A percentile compares a stretch with the other conserved stretches of the same genome.
Conservation (phyloP, 2,329 filamentous ascomycete genomes). For the Phyllosticta paracitricarpa region DNA sequence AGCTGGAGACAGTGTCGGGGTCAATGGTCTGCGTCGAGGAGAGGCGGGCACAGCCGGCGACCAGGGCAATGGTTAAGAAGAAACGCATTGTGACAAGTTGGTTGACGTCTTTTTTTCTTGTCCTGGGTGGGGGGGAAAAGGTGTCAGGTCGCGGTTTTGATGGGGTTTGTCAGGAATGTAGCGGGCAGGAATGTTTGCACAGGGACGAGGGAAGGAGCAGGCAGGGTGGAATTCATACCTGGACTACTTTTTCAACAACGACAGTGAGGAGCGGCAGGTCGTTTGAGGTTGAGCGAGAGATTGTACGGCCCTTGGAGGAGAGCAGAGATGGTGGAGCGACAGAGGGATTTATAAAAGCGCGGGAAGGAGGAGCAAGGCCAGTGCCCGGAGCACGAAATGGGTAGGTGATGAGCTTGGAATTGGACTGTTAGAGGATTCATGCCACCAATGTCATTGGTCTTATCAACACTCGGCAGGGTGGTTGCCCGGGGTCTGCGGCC, state of each 20-base stretch:
- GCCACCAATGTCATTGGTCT: not conserved
- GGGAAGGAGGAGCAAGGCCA: not conserved
- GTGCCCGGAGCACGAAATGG: not conserved
- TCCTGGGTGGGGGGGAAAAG: not conserved
- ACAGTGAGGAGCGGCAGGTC: not conserved
- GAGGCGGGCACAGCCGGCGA: slow-evolving; percentile 42
- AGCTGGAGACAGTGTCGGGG: slow-evolving; percentile 47
- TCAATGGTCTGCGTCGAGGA: slow-evolving; percentile 51
- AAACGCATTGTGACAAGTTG: slow-evolving; percentile 31
- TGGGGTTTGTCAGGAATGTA: not conserved
- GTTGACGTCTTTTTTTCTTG: not conserved
- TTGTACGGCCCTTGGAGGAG: not conserved
- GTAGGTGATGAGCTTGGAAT: not conserved
- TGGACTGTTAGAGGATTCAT: not conserved
- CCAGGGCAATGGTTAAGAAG: slow-evolving; percentile 41
- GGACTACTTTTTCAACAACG: not conserved
- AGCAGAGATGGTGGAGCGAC: not conserved
- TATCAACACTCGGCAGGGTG: not conserved
- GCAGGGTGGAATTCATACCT: not conserved
- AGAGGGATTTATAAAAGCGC: not conserved
- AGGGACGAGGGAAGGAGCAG: not conserved
- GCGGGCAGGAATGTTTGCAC: not conserved
- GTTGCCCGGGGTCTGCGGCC: not conserved
- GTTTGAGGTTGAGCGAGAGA: not conserved
- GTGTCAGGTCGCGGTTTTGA: not conserved